Evolutionary conservation across 169 alveolate species (phyloP), one percentile per base, ranked within the genome.

Genomic region (Cryptosporidium andersoni): DNA sequence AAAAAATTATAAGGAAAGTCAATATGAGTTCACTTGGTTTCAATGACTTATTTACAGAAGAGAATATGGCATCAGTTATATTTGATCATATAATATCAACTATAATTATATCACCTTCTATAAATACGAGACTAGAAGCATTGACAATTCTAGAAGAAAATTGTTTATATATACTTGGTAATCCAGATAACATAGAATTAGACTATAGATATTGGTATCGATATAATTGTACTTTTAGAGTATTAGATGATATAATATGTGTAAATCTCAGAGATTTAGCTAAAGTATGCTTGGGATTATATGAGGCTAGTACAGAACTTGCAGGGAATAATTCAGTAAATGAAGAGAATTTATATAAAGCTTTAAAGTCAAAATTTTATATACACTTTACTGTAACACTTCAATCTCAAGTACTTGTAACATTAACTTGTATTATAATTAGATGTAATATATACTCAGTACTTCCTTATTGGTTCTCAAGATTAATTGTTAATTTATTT

Each of bases 401-500:
- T 1, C 85, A 74, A 34, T 74, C 85, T 58, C 85, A 74, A 48
- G 48, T 62, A 37, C 43, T 74, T 34, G 47, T 74, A 39, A 43
- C 85, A 25, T 74, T 74, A n/a, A 74, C 85, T 58, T 58, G 64
- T 45, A 53, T 74, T 45, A 25, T 68, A 16, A 12, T 74, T 34
- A 56, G 62, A 9, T 2, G 55, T 34, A 60, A 74, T 47, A 47
- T 74, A 42, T 36, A 45, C 39, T 66, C 55, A 58, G 16, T 58
- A 47, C 62, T 47, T 14, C 85, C 85, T 25, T 74, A 45, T 58
- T 74, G 85, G 85, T 74, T 74, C 25, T 74, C 85, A n/a, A 74
- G 60, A 40, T 55, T 74, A 11, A 34, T 74, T 34, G 55, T 68
- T n/a, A 74, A 58, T 25, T 60, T 74, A 36, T 74, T 74, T n/a